Evolutionary conservation across 1,284 basidiomycete species (phyloP), one percentile per base, ranked within the genome.

Genomic region (Gomphus bonarii): DNA sequence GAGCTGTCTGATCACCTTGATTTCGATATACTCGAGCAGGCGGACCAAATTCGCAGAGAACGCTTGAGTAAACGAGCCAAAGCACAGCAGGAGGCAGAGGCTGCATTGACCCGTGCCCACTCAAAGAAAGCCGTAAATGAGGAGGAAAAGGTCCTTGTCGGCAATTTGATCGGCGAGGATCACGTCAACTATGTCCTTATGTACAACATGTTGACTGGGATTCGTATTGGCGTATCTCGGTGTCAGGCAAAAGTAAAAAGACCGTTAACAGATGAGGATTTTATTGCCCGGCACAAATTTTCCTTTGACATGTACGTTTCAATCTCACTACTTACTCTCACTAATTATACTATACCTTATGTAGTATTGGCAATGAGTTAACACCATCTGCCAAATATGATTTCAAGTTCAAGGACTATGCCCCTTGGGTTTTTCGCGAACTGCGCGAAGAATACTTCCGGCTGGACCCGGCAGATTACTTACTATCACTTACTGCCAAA

Each of bases 131-230:
- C 35, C 38, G 22, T 36, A n/a, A 4, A 12, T 43, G 72, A 75
- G 18, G 75, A 78, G 16, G 74, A 80, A 50, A 73, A 75, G 55
- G 88, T 88, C 11, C 73, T 97, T 11, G 91, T 98, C 0, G 95
- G 95, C 9, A 98, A 98, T 69, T 71, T 98, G 63, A 97, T 99
- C 61, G 91, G 91, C 40, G 95, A 98, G 69, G 95, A 86, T 64
- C 95, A 99, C 71, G 94, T 88, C 70, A 99, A 99, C 74, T 99
- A 98, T 65, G 91, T 98, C 60, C 75, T 99, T 66, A 98, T 98
- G 95, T 99, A 98, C 76, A 98, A 99, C 75, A 99, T 99, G 95
- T 78, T 99, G 65, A 99, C 95, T 3, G 95, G 95, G 5, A 98
- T 99, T 62, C 85, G 95, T 35, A 95, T 95, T 64, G 95, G 88